phyloP scores from a whole-genome alignment of 306 rosid genomes.

The Fragaria vesca region DNA sequence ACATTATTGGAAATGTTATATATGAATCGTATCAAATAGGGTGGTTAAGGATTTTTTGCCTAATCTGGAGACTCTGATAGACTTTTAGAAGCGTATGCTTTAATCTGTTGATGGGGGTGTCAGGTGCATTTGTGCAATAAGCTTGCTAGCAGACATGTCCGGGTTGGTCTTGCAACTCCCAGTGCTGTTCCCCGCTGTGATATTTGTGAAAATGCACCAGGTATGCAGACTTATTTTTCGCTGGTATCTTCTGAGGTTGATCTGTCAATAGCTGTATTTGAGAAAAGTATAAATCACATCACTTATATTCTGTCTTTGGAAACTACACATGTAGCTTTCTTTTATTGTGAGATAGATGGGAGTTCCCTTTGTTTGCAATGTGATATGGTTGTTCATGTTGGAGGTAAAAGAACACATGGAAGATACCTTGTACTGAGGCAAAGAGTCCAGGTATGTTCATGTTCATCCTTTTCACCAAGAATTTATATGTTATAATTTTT shows the following conservation, averaged over 20 bases:
- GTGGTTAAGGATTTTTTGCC: not conserved
- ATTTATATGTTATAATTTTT: not conserved
- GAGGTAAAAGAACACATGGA: constrained; percentile 98
- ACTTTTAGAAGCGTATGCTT: constrained; percentile 13
- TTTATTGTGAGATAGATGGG: constrained; percentile 93
- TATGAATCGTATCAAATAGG: not conserved
- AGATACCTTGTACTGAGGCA: constrained; percentile 91
- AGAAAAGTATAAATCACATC: not conserved
- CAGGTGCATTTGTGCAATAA: constrained; percentile 98
- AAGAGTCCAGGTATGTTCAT: constrained; percentile 81
- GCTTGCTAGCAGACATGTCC: constrained; percentile 90
- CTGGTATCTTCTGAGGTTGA: not conserved
- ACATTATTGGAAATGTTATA: not conserved
- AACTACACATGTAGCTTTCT: constrained; percentile 75
- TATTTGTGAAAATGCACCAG: constrained; percentile 97
- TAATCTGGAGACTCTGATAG: constrained; percentile 12
- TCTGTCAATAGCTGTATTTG: constrained; percentile 5
- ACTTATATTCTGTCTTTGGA: constrained; percentile 33
- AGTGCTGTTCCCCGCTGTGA: constrained; percentile 90
- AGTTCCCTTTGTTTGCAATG: constrained; percentile 97
- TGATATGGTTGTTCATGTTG: constrained; percentile 94
- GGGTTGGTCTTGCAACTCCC: constrained; percentile 96
- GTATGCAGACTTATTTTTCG: constrained; percentile 31
- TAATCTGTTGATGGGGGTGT: constrained; percentile 25
- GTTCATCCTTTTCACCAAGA: constrained; percentile 19